Percentiles rank a stretch among this genome's conserved stretches.
Conservation (phyloP, 768 basidiomycete species). For the Macrolepiota dolichaula region DNA sequence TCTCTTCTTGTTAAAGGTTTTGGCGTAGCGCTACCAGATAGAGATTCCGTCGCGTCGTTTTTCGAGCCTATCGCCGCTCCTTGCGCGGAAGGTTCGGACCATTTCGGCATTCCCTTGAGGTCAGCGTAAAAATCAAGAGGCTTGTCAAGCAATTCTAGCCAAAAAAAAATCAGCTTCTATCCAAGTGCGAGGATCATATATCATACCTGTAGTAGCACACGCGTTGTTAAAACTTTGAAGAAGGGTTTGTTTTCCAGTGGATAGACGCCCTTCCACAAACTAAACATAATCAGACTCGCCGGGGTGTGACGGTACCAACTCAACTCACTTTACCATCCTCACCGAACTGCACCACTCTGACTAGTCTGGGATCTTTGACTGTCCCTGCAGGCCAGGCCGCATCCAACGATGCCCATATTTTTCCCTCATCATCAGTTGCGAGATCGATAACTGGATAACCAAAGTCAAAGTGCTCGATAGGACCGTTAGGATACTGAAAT, state of each 20-base stretch:
- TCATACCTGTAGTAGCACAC: not conserved
- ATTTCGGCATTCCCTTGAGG: slow-evolving; percentile 10
- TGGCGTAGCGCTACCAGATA: not conserved
- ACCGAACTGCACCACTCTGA: not conserved
- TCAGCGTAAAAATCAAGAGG: slow-evolving; percentile 6
- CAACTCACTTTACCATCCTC: not conserved
- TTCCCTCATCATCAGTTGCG: slow-evolving; percentile 13
- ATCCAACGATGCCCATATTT: slow-evolving; percentile 9
- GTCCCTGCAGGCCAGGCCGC: not conserved
- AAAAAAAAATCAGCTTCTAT: not conserved
- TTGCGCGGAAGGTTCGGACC: slow-evolving; percentile 4
- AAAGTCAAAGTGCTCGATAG: slow-evolving; percentile 45
- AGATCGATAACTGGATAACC: slow-evolving; percentile 62
- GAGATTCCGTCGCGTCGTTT: not conserved
- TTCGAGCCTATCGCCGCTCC: not conserved
- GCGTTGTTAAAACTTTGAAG: not conserved
- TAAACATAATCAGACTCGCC: not conserved
- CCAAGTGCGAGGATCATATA: not conserved
- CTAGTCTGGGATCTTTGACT: not conserved
- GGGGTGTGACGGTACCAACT: not conserved
- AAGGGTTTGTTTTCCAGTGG: not conserved
- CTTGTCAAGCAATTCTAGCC: not conserved
- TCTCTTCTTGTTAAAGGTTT: not conserved
- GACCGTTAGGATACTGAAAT: slow-evolving; percentile 22
- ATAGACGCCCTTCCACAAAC: not conserved